Percentiles rank a stretch among this genome's conserved stretches.
These are phyloP conservation scores for Tetrahymena malaccensis DNA, from an alignment of 73 alveolate species.

Conservation along the genomic window DNA sequence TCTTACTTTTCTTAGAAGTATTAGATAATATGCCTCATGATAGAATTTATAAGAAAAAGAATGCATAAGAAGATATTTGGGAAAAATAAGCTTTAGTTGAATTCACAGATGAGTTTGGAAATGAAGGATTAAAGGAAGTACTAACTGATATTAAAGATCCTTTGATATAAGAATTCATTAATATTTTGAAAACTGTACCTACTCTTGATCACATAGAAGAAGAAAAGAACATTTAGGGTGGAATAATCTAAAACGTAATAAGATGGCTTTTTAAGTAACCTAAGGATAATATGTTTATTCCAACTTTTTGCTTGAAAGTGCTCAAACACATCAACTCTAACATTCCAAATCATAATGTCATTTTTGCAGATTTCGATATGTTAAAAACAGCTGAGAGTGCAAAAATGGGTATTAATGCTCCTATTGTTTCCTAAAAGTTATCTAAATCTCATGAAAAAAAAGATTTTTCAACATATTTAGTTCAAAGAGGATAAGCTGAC, in stretches of 20 bases:
- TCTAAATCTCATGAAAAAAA: slow-evolving; percentile 59
- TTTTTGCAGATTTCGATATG: slow-evolving; percentile 75
- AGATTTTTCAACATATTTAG: slow-evolving; percentile 54
- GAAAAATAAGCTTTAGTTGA: slow-evolving; percentile 25
- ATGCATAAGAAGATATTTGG: slow-evolving; percentile 1
- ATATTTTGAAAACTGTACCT: slow-evolving; percentile 35
- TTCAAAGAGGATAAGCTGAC: slow-evolving; percentile 71
- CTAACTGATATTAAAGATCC: not conserved
- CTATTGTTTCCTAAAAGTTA: slow-evolving; percentile 70
- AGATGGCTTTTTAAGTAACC: not conserved
- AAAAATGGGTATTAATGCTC: slow-evolving; percentile 62
- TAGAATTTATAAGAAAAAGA: slow-evolving; percentile 43
- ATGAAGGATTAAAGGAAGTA: slow-evolving; percentile 19
- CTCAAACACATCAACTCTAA: slow-evolving; percentile 38
- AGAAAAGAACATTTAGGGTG: slow-evolving; percentile 43
- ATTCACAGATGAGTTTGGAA: slow-evolving; percentile 22
- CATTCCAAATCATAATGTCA: slow-evolving; percentile 53
- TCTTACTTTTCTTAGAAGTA: slow-evolving; percentile 54
- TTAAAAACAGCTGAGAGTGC: slow-evolving; percentile 31
- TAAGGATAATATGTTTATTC: slow-evolving; percentile 56
- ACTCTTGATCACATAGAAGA: slow-evolving; percentile 41
- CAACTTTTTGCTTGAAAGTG: slow-evolving; percentile 56
- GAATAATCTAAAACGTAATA: slow-evolving; percentile 21
- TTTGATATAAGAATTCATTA: slow-evolving; percentile 36
- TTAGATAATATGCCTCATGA: slow-evolving; percentile 83